These are phyloP conservation scores for sunflower (Helianthus annuus) DNA, from an alignment of 129 eudicot genomes.

Conservation along the genomic window HanXRQr2.0-SUNRISE NC_035446.2:57809691-57810190, in stretches of 20 bases:
- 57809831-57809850: too few species aligned
- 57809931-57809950: constrained; percentile 6
- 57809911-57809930: background rate
- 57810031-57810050: constrained; percentile 48
- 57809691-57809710: too few species aligned
- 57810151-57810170: constrained; percentile 10
- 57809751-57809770: too few species aligned
- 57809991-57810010: constrained; percentile 31
- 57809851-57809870: too few species aligned
- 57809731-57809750: too few species aligned
- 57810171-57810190: constrained; percentile 12
- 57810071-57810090: constrained; percentile 56
- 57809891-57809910: too few species aligned
- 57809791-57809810: too few species aligned
- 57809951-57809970: constrained; percentile 15
- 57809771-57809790: too few species aligned
- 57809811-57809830: too few species aligned
- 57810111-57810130: constrained; percentile 13
- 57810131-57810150: constrained; percentile 30
- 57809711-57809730: too few species aligned
- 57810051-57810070: constrained; percentile 52
- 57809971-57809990: constrained; percentile 45
- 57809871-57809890: too few species aligned
- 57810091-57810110: constrained; percentile 33
- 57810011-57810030: constrained; percentile 30